phyloP scores from a whole-genome alignment of 176 grass and related monocot species.

The Eleusine indica region DNA sequence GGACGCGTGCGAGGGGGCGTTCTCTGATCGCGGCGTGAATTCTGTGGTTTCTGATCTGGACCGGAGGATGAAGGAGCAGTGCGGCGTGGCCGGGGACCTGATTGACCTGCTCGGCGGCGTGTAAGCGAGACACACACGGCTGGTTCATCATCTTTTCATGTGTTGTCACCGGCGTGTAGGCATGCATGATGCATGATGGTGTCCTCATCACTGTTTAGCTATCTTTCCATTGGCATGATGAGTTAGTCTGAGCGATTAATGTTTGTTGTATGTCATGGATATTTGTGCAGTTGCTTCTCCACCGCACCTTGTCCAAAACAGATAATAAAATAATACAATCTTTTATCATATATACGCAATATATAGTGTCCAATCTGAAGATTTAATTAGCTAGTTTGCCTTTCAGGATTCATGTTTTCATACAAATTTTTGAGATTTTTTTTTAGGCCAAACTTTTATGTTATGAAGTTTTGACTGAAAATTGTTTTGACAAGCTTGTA shows the following conservation, averaged over 20 bases:
- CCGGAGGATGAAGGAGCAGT: background rate
- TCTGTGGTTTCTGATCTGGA: background rate
- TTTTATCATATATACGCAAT: too few relatives aligned
- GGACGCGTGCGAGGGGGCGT: background rate
- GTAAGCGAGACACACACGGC: background rate
- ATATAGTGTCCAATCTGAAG: too few relatives aligned
- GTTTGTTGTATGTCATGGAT: background rate
- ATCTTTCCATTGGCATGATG: background rate
- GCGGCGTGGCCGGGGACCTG: background rate
- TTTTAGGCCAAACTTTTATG: too few relatives aligned
- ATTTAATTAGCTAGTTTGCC: too few relatives aligned
- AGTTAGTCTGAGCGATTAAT: background rate
- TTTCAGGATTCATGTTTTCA: too few relatives aligned
- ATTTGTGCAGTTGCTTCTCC: too few relatives aligned
- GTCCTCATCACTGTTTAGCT: background rate
- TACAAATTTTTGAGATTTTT: too few relatives aligned
- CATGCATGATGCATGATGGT: background rate
- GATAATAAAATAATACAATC: too few relatives aligned
- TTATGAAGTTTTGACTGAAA: too few relatives aligned
- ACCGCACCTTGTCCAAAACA: too few relatives aligned
- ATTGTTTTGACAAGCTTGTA: too few relatives aligned
- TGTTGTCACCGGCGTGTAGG: background rate
- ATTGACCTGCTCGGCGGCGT: background rate
- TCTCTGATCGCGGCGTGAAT: background rate
- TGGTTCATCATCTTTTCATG: background rate